Percentiles rank a stretch among this genome's conserved stretches.
phyloP scores from a whole-genome alignment of 192 early-diverging fungal genomes.

The Phlyctochytrium arcticum region DNA sequence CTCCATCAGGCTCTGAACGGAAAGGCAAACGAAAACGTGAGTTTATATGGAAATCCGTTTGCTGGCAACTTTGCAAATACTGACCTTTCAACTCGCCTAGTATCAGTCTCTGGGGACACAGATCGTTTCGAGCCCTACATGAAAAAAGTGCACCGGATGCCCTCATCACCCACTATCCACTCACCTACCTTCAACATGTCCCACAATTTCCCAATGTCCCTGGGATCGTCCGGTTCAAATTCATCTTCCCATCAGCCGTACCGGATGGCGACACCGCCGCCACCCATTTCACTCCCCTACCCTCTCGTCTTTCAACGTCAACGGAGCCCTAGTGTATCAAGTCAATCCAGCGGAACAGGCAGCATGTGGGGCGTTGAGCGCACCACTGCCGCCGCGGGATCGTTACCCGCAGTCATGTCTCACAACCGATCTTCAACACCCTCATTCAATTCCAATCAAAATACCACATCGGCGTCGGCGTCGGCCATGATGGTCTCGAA shows the following conservation, averaged over 20 bases:
- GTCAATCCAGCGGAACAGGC: neutral
- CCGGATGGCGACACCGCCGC: conserved; percentile 8
- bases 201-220: neutral
- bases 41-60: neutral
- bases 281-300: conserved; percentile 12
- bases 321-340: conserved; percentile 11
- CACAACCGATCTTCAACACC: too few species aligned
- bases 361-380: conserved; percentile 2
- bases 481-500: too few species aligned
- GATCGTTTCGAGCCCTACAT: conserved; percentile 45
- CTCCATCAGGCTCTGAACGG: conserved; percentile 10
- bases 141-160: conserved; percentile 25
- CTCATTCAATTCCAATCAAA: too few species aligned
- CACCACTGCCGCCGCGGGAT: too few species aligned
- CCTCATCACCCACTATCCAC: conserved; percentile 21
- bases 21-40: conserved; percentile 39
- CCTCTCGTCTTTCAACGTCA: conserved; percentile 21
- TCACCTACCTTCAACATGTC: neutral
- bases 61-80: too few species aligned
- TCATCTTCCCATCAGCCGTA: too few species aligned
- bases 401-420: too few species aligned
- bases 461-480: too few species aligned
- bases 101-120: conserved; percentile 13
- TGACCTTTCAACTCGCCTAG: too few species aligned
- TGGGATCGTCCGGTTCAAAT: too few species aligned